These are phyloP conservation scores for Solanum hybrid DNA, from an alignment of 305 asterid genomes.

Conservation along the genomic window DNA sequence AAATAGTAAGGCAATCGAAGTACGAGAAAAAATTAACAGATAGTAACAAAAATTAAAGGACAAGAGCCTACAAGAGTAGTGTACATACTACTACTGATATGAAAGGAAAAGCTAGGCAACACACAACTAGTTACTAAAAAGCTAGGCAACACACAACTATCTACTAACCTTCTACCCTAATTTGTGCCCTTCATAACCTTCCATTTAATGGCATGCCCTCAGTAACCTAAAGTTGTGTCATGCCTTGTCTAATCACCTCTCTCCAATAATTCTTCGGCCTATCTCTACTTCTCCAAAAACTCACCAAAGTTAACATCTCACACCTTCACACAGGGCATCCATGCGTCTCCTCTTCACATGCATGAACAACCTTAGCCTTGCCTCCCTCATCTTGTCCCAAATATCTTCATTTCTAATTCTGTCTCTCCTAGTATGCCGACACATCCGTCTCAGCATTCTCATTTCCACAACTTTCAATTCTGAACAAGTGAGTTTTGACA, in stretches of 20 bases:
- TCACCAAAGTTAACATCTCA: neutral
- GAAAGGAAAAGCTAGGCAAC: neutral
- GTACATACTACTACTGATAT: neutral
- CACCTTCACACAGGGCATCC: neutral
- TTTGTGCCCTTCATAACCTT: neutral
- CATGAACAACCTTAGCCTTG: neutral
- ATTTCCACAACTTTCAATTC: neutral
- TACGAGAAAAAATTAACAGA: neutral
- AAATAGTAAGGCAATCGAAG: neutral
- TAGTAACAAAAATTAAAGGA: neutral
- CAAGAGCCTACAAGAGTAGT: neutral
- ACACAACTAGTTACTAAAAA: neutral
- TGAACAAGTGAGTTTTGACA: neutral
- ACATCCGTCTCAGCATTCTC: neutral
- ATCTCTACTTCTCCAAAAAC: neutral
- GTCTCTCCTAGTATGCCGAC: neutral
- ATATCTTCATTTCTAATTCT: neutral
- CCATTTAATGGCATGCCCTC: neutral
- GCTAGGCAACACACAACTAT: neutral
- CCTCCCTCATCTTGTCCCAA: neutral
- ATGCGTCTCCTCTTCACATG: neutral
- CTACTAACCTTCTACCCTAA: neutral
- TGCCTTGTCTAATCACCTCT: neutral
- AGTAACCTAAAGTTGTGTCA: neutral
- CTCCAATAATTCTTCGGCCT: neutral